A percentile compares a stretch with the other conserved stretches of the same genome.
Conservation (phyloP, 2,329 filamentous ascomycete species). For the Claviceps sp. region DNA sequence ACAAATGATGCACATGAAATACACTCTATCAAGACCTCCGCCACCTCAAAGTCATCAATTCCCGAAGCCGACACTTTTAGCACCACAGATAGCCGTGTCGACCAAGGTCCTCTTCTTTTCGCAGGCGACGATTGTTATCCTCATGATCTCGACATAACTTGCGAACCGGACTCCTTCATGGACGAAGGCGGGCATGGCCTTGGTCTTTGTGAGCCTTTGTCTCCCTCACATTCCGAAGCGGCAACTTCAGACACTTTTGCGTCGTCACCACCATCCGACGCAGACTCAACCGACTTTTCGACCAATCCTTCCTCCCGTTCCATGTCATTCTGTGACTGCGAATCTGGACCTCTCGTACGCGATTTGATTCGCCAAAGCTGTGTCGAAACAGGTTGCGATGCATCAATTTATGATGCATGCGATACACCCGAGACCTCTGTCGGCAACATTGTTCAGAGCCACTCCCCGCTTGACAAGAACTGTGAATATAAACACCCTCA, state of each 20-base stretch:
- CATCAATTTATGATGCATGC: slow-evolving; percentile 31
- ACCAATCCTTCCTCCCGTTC: slow-evolving; percentile 32
- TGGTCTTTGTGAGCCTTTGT: slow-evolving; percentile 15
- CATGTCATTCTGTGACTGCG: slow-evolving; percentile 39
- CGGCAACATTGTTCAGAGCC: slow-evolving; percentile 31
- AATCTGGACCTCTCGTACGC: slow-evolving; percentile 26
- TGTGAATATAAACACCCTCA: slow-evolving; percentile 17
- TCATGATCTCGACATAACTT: slow-evolving; percentile 26
- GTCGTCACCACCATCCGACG: slow-evolving; percentile 21
- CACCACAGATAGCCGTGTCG: slow-evolving; percentile 26
- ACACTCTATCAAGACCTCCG: slow-evolving; percentile 15
- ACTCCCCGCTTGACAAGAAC: slow-evolving; percentile 18
- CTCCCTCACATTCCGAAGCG: slow-evolving; percentile 37
- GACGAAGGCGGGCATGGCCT: slow-evolving; percentile 9
- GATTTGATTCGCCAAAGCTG: slow-evolving; percentile 16
- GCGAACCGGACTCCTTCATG: slow-evolving; percentile 27
- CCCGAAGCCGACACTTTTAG: slow-evolving; percentile 25
- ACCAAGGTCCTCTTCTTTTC: slow-evolving; percentile 21
- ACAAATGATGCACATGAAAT: slow-evolving; percentile 15
- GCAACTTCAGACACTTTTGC: slow-evolving; percentile 30
- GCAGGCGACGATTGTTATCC: slow-evolving; percentile 26
- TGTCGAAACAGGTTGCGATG: slow-evolving; percentile 27
- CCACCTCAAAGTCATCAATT: slow-evolving; percentile 24
- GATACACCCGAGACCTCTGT: slow-evolving; percentile 31
- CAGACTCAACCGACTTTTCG: slow-evolving; percentile 18